Conservation (phyloP, 345 rosid species). For the Lepidium sativum region DNA sequence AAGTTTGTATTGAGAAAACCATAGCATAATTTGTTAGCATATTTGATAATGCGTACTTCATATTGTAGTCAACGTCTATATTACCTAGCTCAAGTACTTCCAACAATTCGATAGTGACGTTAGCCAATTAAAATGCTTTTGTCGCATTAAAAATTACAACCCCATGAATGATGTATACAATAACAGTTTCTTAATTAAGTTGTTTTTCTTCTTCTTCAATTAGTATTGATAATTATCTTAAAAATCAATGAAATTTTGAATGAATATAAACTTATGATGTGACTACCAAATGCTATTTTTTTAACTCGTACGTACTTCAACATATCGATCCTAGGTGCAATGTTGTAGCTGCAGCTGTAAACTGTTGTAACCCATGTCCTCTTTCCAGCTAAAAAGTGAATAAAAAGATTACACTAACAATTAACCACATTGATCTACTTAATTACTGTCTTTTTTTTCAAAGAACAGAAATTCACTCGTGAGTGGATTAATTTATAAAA, state of each 20-base stretch:
- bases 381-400: not conserved
- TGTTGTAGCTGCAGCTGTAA: not conserved
- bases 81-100: conserved; percentile 9
- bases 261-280: conserved; percentile 6
- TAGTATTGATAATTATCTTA: not conserved
- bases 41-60: not conserved
- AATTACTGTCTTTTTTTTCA: not conserved
- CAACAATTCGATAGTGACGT: conserved; percentile 8
- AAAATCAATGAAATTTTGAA: not conserved
- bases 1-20: too few relatives aligned
- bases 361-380: not conserved
- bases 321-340: not conserved
- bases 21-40: too few relatives aligned
- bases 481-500: not conserved
- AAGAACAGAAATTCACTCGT: conserved; percentile 7
- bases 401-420: not conserved
- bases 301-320: not conserved
- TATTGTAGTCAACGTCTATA: conserved; percentile 17
- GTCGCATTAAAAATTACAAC: not conserved
- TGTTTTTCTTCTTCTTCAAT: not conserved
- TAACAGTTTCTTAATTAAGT: not conserved
- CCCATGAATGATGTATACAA: too few relatives aligned
- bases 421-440: not conserved
- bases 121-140: conserved; percentile 4
- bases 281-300: conserved; percentile 13